Conservation (phyloP, 2,329 filamentous ascomycete species). For the Scedosporium dehoogii region DNA sequence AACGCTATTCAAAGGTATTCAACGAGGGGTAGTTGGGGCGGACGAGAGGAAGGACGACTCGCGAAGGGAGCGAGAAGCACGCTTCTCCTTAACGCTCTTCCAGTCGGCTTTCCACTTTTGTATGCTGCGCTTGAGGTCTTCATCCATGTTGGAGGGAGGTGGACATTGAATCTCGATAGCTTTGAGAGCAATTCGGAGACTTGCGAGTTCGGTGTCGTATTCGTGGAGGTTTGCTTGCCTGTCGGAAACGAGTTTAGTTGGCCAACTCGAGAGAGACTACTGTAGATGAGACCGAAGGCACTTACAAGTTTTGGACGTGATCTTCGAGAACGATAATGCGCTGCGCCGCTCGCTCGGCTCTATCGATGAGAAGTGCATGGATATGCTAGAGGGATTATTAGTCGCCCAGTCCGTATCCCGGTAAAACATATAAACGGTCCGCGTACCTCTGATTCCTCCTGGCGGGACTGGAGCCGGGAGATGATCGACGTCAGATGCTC, state of each 20-base stretch:
- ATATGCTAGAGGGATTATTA: constrained; percentile 38
- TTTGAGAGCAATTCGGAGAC: constrained; percentile 51
- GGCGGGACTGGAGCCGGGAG: constrained; percentile 39
- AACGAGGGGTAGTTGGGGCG: not conserved
- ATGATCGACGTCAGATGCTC: constrained; percentile 39
- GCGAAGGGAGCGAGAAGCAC: constrained; percentile 19
- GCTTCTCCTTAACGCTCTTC: constrained; percentile 37
- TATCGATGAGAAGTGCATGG: constrained; percentile 47
- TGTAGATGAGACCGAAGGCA: not conserved
- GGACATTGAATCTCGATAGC: constrained; percentile 51
- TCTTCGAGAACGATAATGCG: constrained; percentile 51
- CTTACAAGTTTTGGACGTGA: constrained; percentile 47
- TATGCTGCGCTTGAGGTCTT: constrained; percentile 49
- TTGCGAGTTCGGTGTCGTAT: constrained; percentile 50
- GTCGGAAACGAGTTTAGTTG: constrained; percentile 10
- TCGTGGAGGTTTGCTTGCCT: constrained; percentile 47
- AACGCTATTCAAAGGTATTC: not conserved
- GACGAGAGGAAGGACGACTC: not conserved
- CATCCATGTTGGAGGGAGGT: constrained; percentile 41
- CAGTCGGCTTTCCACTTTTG: constrained; percentile 53
- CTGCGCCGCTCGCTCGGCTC: constrained; percentile 46
- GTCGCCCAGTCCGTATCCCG: not conserved
- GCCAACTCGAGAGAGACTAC: constrained; percentile 1
- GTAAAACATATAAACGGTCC: not conserved
- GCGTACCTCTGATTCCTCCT: constrained; percentile 49